Conservation (phyloP, 352 stramenopile genomes). For the Pythium monospermum region DNA sequence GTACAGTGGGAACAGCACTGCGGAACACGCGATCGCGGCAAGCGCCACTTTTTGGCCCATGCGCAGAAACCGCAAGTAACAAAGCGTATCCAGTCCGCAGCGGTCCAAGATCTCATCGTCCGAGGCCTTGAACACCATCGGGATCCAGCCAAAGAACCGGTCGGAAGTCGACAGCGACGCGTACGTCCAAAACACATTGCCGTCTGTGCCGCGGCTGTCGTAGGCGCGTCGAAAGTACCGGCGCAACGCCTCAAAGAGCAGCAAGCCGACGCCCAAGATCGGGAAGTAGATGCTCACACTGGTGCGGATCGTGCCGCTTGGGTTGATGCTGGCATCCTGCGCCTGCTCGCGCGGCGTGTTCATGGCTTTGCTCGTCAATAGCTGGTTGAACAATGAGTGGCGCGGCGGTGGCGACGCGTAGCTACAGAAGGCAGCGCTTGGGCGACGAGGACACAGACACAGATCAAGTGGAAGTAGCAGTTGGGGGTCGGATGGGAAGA, state of each 20-base stretch:
- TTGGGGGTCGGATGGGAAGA: no score
- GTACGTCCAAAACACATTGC: constrained; percentile 28
- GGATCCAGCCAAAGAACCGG: constrained; percentile 51
- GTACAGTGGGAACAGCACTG: constrained; percentile 63
- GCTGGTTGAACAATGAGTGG: no score
- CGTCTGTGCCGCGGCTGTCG: constrained; percentile 34
- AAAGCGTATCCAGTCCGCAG: constrained; percentile 74
- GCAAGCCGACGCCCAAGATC: constrained; percentile 35
- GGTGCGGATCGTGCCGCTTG: constrained; percentile 63
- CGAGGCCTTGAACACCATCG: constrained; percentile 29
- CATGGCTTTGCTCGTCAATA: no score
- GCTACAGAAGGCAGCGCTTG: neutral
- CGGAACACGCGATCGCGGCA: constrained; percentile 50
- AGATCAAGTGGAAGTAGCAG: neutral
- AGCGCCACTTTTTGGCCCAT: constrained; percentile 65
- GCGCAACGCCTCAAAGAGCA: constrained; percentile 62
- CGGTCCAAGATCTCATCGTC: constrained; percentile 64
- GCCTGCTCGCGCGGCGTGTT: constrained; percentile 49
- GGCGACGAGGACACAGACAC: neutral
- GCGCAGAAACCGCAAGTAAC: constrained; percentile 63
- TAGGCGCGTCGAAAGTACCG: constrained; percentile 50
- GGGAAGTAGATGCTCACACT: constrained; percentile 63
- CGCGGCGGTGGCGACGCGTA: neutral
- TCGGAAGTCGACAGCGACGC: neutral
- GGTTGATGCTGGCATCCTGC: constrained; percentile 45